phyloP scores from a whole-genome alignment of 192 early-diverging fungal species.

The Backusella westeae region DNA sequence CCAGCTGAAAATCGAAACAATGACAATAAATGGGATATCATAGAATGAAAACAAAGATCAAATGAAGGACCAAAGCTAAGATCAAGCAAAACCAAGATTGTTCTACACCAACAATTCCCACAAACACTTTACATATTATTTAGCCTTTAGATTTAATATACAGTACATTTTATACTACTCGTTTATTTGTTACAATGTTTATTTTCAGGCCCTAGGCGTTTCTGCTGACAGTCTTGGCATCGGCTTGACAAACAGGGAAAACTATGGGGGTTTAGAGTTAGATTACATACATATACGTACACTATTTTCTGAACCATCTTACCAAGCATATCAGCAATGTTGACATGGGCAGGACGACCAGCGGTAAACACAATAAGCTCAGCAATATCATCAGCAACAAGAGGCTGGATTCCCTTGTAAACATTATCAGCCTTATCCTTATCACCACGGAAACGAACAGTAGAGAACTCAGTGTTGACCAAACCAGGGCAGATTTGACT shows the following conservation, averaged over 20 bases:
- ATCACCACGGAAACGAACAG: constrained; percentile 74
- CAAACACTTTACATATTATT: too few relatives aligned
- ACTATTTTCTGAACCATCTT: not conserved
- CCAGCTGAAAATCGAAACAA: too few relatives aligned
- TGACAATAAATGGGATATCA: too few relatives aligned
- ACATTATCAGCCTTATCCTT: constrained; percentile 62
- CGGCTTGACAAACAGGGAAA: constrained; percentile 55
- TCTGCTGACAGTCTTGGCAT: constrained; percentile 13
- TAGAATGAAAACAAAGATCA: too few relatives aligned
- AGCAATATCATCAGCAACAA: constrained; percentile 70
- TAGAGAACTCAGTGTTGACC: constrained; percentile 92
- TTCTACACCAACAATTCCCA: too few relatives aligned
- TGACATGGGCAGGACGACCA: constrained; percentile 67
- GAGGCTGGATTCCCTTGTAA: constrained; percentile 74
- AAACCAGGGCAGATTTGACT: constrained; percentile 73
- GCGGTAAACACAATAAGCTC: constrained; percentile 82
- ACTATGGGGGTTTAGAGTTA: constrained; percentile 20
- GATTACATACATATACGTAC: not conserved
- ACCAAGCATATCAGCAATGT: constrained; percentile 63
- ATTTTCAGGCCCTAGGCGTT: not conserved
- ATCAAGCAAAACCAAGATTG: too few relatives aligned
- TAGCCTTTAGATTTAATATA: too few relatives aligned
- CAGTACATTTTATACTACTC: not conserved
- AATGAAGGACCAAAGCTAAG: too few relatives aligned
- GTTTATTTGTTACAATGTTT: not conserved